Percentiles rank a stretch among this genome's conserved stretches.
Conservation (phyloP, 768 basidiomycete genomes). For the Amanita rubescens region DNA sequence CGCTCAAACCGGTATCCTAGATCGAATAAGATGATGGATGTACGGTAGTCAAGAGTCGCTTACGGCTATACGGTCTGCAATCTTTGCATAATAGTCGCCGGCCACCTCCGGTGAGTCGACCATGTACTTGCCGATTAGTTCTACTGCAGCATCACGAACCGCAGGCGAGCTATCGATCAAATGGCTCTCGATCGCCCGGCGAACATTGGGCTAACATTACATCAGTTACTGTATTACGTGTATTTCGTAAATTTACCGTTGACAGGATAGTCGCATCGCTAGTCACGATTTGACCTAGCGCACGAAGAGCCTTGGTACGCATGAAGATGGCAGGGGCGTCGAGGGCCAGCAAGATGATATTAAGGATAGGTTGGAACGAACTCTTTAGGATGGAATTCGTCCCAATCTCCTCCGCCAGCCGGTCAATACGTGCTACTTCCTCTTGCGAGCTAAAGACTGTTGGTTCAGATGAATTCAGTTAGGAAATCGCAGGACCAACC, state of each 20-base stretch:
- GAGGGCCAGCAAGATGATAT: slow-evolving; percentile 68
- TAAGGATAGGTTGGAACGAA: slow-evolving; percentile 80
- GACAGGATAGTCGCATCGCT: slow-evolving; percentile 81
- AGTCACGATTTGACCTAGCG: slow-evolving; percentile 82
- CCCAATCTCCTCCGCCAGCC: slow-evolving; percentile 68
- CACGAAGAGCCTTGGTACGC: slow-evolving; percentile 89
- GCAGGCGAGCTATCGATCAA: slow-evolving; percentile 87
- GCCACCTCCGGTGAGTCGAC: slow-evolving; percentile 85
- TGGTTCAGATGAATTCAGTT: not conserved
- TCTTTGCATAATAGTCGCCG: slow-evolving; percentile 79
- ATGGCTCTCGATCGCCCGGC: slow-evolving; percentile 82
- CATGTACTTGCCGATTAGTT: slow-evolving; percentile 96
- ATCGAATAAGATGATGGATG: not conserved
- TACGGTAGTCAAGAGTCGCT: slow-evolving; percentile 14
- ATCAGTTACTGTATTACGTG: not conserved
- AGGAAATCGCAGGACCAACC: slow-evolving; percentile 36
- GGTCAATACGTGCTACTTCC: slow-evolving; percentile 61
- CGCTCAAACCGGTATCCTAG: slow-evolving; percentile 90
- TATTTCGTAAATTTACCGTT: slow-evolving; percentile 39
- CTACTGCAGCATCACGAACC: slow-evolving; percentile 95
- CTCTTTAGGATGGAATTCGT: slow-evolving; percentile 66
- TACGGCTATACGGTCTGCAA: slow-evolving; percentile 88
- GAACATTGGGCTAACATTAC: slow-evolving; percentile 57
- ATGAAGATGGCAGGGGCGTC: slow-evolving; percentile 87
- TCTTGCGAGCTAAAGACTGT: slow-evolving; percentile 50